These are phyloP conservation scores for Nematocida ironsii DNA, from an alignment of 371 early-diverging fungal genomes.

Conservation along the genomic window DNA sequence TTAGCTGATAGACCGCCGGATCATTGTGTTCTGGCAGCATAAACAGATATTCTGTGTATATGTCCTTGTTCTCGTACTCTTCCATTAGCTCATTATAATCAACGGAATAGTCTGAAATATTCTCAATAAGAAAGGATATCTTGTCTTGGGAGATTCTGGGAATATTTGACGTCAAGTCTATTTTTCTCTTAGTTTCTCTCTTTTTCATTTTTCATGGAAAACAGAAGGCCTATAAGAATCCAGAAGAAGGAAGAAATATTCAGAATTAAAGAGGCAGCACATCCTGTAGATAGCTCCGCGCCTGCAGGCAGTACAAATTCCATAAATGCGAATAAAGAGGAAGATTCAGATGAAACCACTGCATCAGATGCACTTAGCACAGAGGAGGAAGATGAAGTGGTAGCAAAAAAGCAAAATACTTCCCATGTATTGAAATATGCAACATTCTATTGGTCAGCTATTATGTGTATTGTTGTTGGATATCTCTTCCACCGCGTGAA, in stretches of 20 bases:
- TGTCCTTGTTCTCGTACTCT: conserved; percentile 18
- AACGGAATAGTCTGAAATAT: background rate
- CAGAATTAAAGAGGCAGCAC: background rate
- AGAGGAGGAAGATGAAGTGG: background rate
- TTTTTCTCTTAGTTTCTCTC: conserved; percentile 4
- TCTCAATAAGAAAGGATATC: background rate
- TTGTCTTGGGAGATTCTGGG: background rate
- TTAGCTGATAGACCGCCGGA: conserved; percentile 47
- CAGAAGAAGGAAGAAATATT: conserved; percentile 42
- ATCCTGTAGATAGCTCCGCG: background rate
- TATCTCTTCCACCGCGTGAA: conserved; percentile 14
- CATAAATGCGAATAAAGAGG: background rate
- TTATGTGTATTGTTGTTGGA: background rate
- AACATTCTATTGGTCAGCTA: background rate
- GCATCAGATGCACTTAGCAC: background rate
- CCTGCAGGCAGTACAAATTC: background rate
- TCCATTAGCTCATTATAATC: conserved; percentile 53
- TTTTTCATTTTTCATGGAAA: conserved; percentile 63
- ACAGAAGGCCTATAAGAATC: conserved; percentile 41
- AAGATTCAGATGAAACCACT: background rate
- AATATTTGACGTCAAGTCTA: conserved; percentile 26
- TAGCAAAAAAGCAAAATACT: background rate
- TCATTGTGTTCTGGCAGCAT: conserved; percentile 16
- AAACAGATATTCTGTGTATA: background rate
- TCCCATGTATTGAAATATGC: background rate